Percentiles rank a stretch among this genome's conserved stretches.
These are phyloP conservation scores for Penicillium sp. DNA, from an alignment of 2,329 filamentous ascomycete genomes.

Conservation along the genomic window DNA sequence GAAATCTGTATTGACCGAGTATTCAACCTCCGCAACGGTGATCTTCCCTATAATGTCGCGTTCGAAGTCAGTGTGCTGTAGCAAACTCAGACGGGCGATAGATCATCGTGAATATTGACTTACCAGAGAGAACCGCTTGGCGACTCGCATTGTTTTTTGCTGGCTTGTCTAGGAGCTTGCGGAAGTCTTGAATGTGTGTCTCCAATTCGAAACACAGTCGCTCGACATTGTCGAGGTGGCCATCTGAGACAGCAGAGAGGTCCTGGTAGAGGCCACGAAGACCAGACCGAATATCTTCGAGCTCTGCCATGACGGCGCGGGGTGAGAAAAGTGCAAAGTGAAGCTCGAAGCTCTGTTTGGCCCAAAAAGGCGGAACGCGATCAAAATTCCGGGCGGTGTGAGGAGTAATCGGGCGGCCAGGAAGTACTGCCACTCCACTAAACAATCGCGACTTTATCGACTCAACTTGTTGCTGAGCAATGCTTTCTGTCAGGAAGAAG, in stretches of 20 bases:
- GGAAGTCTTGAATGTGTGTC: constrained; percentile 66
- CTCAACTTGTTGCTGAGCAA: constrained; percentile 5
- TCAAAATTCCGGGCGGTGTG: constrained; percentile 36
- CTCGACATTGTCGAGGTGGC: constrained; percentile 68
- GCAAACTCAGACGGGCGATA: not conserved
- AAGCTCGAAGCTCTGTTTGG: constrained; percentile 32
- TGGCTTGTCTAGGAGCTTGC: constrained; percentile 72
- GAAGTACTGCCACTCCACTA: constrained; percentile 13
- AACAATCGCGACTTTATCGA: constrained; percentile 8
- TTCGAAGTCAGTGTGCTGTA: constrained; percentile 19
- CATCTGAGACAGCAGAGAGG: constrained; percentile 73
- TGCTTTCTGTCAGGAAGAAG: not conserved
- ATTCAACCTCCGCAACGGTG: constrained; percentile 70
- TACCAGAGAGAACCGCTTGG: constrained; percentile 68
- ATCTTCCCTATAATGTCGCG: constrained; percentile 65
- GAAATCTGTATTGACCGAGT: constrained; percentile 82
- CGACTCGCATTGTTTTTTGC: constrained; percentile 74
- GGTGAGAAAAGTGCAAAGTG: constrained; percentile 30
- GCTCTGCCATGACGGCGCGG: constrained; percentile 48
- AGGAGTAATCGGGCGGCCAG: constrained; percentile 2
- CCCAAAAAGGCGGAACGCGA: constrained; percentile 37
- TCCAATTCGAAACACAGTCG: constrained; percentile 68
- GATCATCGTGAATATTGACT: constrained; percentile 20
- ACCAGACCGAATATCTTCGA: constrained; percentile 70
- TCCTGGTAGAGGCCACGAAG: constrained; percentile 85